Base-by-base conservation (phyloP, 352 stramenopile species). In the Blastocystis sp. region DNA sequence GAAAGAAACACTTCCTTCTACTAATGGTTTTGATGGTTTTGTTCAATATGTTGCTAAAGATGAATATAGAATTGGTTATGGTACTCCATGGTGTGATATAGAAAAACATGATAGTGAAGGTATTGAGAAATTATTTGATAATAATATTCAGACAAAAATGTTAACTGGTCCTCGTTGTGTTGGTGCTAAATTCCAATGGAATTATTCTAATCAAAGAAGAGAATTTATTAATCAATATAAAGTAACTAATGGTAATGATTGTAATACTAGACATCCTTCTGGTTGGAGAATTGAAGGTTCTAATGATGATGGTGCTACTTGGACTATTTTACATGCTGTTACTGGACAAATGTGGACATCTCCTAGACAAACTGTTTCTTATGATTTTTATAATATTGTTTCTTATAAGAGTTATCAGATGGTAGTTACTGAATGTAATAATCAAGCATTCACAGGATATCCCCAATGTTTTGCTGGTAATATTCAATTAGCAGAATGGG, bases 211-310 rank as follows among this genome's bases (percentile, higher is more conserved):
- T 13, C 39, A 39, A 0, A 48, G n/a, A 10, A 25, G 41, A 23
- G 39, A 62, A 39, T 49, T 28, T 18, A 33, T 62, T 24, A 62
- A 62, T 28, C 37, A 27, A 7, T 62, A 62, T 31, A 21, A 11
- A 30, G 24, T 62, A 13, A 44, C 5, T 16, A 13, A 19, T 0
- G 25, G 25, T 27, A 7, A 27, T 19, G 11, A 16, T 42, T 62
- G 52, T 27, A 4, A 10, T 9, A 7, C 48, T 34, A 37, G 48
- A 28, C 4, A 34, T 3, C 52, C 52, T 6, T 34, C 34, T 3
- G 32, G 39, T 32, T 62, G 52, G 52, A 62, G 28, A 3, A n/a
- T 62, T 4, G 37, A 62, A 13, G 52, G 52, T 13, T 62, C 52
- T 21, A 39, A 31, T 27, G 52, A 62, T 25, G 52, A 62, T 19